These are phyloP conservation scores for Biscogniauxia marginata DNA, from an alignment of 2,329 filamentous ascomycete species.

Conservation along the genomic window DNA sequence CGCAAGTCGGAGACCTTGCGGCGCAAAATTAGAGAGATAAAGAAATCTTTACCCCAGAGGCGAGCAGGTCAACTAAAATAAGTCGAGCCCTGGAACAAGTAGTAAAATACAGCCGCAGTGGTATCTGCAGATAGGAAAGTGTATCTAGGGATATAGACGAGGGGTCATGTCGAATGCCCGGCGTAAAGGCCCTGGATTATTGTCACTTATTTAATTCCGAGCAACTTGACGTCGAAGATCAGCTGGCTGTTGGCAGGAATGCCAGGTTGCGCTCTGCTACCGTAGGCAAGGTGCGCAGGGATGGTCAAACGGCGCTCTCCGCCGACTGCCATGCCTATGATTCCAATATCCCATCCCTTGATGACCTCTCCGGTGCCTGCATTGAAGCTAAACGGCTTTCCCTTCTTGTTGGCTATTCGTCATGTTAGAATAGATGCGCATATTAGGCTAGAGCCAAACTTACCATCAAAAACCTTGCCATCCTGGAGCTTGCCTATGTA, in stretches of 20 bases:
- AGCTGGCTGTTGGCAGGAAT: slow-evolving; percentile 91
- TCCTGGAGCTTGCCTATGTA: slow-evolving; percentile 97
- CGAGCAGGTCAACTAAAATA: not conserved
- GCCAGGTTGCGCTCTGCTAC: slow-evolving; percentile 75
- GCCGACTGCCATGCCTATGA: slow-evolving; percentile 88
- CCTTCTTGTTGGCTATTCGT: slow-evolving; percentile 88
- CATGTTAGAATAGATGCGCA: slow-evolving; percentile 3
- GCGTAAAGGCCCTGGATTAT: slow-evolving; percentile 1
- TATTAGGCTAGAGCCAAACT: slow-evolving; percentile 36
- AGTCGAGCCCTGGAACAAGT: slow-evolving; percentile 5
- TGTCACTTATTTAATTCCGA: slow-evolving; percentile 71
- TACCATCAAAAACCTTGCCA: slow-evolving; percentile 93
- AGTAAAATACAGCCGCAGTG: slow-evolving; percentile 30
- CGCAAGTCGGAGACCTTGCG: slow-evolving; percentile 49
- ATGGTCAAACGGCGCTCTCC: slow-evolving; percentile 92
- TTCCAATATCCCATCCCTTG: slow-evolving; percentile 96
- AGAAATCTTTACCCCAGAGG: slow-evolving; percentile 10
- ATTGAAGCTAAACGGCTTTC: slow-evolving; percentile 95
- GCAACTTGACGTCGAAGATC: slow-evolving; percentile 86
- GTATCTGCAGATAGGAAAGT: slow-evolving; percentile 24
- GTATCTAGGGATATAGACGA: slow-evolving; percentile 7
- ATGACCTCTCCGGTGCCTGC: slow-evolving; percentile 94
- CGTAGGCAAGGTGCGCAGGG: slow-evolving; percentile 84
- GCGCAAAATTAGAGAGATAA: slow-evolving; percentile 26
- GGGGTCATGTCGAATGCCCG: slow-evolving; percentile 2